phyloP scores from a whole-genome alignment of 495 filamentous ascomycete species.

The Aspergillus nanangensis region DNA sequence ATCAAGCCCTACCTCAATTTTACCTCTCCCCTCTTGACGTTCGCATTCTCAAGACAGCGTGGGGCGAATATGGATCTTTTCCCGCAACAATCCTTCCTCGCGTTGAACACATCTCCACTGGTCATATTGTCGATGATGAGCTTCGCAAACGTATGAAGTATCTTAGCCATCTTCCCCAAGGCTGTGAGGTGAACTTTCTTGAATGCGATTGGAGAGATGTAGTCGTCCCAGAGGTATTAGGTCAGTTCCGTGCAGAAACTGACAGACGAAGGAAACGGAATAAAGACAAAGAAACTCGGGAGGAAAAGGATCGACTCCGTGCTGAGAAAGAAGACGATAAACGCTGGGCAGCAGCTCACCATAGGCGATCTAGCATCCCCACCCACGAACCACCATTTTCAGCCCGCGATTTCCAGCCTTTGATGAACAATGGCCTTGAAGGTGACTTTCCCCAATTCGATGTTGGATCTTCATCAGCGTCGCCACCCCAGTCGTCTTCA shows the following conservation, averaged over 20 bases:
- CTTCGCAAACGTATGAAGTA: conserved; percentile 86
- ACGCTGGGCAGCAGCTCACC: conserved; percentile 50
- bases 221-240: conserved; percentile 69
- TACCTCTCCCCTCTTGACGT: conserved; percentile 95
- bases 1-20: conserved; percentile 83
- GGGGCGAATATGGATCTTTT: conserved; percentile 77
- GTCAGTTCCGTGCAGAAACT: conserved; percentile 68
- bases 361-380: conserved; percentile 38
- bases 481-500: conserved; percentile 52
- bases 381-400: conserved; percentile 37
- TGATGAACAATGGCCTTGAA: conserved; percentile 43
- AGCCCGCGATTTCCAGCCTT: conserved; percentile 63
- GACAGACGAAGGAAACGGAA: conserved; percentile 75
- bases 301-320: conserved; percentile 84
- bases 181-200: conserved; percentile 88
- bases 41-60: conserved; percentile 86
- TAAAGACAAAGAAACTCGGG: conserved; percentile 78
- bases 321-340: conserved; percentile 75
- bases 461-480: conserved; percentile 46
- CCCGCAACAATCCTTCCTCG: conserved; percentile 86
- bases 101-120: conserved; percentile 87
- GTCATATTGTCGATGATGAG: conserved; percentile 87
- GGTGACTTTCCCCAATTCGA: conserved; percentile 39
- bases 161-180: conserved; percentile 83
- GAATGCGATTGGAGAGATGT: conserved; percentile 98